These are phyloP conservation scores for Bolboschoenoplectus hybrid DNA, from an alignment of 202 grass and related monocot genomes.

Conservation along the genomic window DNA sequence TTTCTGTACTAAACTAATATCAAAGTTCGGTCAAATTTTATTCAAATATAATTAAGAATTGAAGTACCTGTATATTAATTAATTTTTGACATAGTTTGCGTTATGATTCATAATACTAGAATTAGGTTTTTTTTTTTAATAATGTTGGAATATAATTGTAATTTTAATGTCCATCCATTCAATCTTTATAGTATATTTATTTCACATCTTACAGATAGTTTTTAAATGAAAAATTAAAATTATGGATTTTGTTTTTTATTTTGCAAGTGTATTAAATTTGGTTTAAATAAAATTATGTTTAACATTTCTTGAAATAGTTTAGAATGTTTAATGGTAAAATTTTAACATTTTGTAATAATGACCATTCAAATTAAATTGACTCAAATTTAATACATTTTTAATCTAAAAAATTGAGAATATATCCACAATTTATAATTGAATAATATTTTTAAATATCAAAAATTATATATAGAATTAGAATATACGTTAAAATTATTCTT, in stretches of 20 bases:
- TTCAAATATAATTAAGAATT: not conserved
- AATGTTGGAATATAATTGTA: not conserved
- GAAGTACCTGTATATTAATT: not conserved
- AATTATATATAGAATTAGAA: not conserved
- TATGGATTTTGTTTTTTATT: too few relatives aligned
- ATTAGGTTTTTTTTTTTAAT: not conserved
- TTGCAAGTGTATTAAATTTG: too few relatives aligned
- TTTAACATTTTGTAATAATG: not conserved
- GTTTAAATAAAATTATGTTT: not conserved
- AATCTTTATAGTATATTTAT: not conserved
- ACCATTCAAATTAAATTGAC: not conserved
- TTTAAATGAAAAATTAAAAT: not conserved
- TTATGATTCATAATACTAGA: not conserved
- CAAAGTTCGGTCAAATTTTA: not conserved
- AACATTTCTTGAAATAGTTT: not conserved
- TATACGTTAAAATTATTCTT: not conserved
- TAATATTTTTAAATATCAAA: too few relatives aligned
- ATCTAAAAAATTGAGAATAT: not conserved
- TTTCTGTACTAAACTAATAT: slow-evolving; percentile 3
- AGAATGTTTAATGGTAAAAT: not conserved
- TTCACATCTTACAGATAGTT: not conserved
- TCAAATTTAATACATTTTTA: not conserved
- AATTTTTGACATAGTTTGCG: not conserved
- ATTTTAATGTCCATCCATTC: not conserved
- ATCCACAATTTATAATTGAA: too few relatives aligned